These are phyloP conservation scores for Wickerhamiella australiensis DNA, from an alignment of 805 yeast genomes.

Conservation along the genomic window DNA sequence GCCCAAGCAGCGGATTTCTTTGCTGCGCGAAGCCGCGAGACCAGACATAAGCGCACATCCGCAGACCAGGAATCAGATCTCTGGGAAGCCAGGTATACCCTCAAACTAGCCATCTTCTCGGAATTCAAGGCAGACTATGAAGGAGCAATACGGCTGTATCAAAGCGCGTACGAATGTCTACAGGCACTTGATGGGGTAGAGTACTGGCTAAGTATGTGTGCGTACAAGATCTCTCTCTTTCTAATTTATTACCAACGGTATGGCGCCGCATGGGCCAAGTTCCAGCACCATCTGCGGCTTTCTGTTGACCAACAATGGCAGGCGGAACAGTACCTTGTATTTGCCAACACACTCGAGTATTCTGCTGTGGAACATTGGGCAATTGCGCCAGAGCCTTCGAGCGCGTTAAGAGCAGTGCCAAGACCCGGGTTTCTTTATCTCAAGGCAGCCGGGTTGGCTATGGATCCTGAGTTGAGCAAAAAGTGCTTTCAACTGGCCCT, in stretches of 20 bases:
- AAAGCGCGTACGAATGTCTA: conserved; percentile 40
- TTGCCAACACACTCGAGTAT: conserved; percentile 33
- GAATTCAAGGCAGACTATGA: conserved; percentile 40
- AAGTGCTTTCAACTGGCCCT: conserved; percentile 4
- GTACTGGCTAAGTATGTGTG: conserved; percentile 40
- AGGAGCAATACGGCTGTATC: conserved; percentile 39
- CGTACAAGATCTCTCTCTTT: conserved; percentile 50
- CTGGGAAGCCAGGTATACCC: conserved; percentile 41
- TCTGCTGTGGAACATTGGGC: conserved; percentile 6
- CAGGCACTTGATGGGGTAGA: conserved; percentile 14
- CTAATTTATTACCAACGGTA: conserved; percentile 49
- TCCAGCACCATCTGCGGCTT: conserved; percentile 46
- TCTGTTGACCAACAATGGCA: conserved; percentile 38
- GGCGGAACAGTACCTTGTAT: conserved; percentile 50
- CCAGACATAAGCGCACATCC: conserved; percentile 19
- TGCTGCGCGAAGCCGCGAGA: conserved; percentile 15
- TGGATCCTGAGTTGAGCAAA: conserved; percentile 11
- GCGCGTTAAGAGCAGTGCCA: conserved; percentile 3
- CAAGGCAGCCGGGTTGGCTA: conserved; percentile 33
- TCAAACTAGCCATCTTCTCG: conserved; percentile 40
- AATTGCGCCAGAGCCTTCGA: neutral
- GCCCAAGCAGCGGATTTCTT: conserved; percentile 37
- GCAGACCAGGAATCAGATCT: conserved; percentile 23
- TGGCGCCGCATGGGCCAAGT: conserved; percentile 48
- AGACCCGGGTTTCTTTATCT: conserved; percentile 20